Base-by-base conservation (phyloP, 2,329 filamentous ascomycete species). In the Tolypocladium ophioglossoides region DNA sequence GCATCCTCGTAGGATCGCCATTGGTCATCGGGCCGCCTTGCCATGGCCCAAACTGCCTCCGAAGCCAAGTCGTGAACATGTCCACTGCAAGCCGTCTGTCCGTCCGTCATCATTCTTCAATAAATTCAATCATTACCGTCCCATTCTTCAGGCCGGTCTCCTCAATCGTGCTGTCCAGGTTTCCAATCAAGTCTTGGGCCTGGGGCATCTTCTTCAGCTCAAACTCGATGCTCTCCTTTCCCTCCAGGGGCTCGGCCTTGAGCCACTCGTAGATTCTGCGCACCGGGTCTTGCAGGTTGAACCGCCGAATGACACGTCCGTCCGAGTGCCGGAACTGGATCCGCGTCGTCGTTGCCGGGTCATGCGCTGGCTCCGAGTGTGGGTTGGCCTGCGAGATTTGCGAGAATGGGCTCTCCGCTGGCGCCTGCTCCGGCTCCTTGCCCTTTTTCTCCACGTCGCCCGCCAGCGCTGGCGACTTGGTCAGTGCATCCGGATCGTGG, bases 201-300 rank as follows among this genome's bases (percentile, higher is more conserved):
- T 75, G 75, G 0, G 79, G 79, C 83, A 95, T 87, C 58, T 82
- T 82, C 68, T 94, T 91, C 60, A 99, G 78, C 68, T 97, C 92
- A 71, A 99, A 99, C 57, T 83, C 80, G 14, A 86, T 70, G 0
- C 86, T 89, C 34, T 82, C 80, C 69, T 90, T 92, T 62, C 87
- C 90, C 60, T 91, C 86, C 50, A 95, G 70, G 2, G 91, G 89
- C 56, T 87, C 84, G 0, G 91, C 86, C 74, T 97, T 99, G 59
- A 99, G 83, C 90, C 91, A 99, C 73, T 99, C 94, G 70, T 92
- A 99, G 48, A 99, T 84, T 14, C 89, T 83, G 54, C 83, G 80
- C 14, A 99, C 91, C 1, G 80, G 76, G 55, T 99, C 94, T 16
- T 80, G 70, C 4, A 91, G 71, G 11, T 77, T 75, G 71, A 99